Evolutionary conservation across 441 rosid species (phyloP), one percentile per base, ranked within the genome.

Genomic region (Euphorbia celastroides): DNA sequence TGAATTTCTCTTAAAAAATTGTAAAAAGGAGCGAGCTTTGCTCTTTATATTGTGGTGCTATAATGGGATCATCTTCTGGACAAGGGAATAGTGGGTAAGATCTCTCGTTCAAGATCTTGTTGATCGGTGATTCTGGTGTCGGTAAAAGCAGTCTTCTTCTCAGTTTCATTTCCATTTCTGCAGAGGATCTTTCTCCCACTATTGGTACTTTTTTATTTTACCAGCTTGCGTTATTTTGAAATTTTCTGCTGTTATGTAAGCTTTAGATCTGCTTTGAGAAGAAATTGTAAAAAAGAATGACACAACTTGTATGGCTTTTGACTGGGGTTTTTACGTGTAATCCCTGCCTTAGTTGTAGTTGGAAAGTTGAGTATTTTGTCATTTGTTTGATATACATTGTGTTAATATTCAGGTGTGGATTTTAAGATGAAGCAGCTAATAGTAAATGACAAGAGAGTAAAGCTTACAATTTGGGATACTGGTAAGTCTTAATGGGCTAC

Each of bases 381-480:
- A 32, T 50, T 20, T 36, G 22, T 11, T 57, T 48, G 64, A 59
- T 60, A 22, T 66, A 48, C 44, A 51, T 54, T 16, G 16, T 55
- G 48, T 77, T 64, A 79, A 50, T 42, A n/a, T 48, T 52, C 57
- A 93, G 98, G 97, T 72, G 96, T 93, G 75, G 97, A 93, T 80
- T 89, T 93, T 62, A 93, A 93, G 89, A 90, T 93, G 88, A 90
- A 89, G 83, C 86, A 73, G 76, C 82, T 93, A 57, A 83, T 80
- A 57, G 92, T 93, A 0, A 86, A 81, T 57, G 97, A 88, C 70
- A 93, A 87, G 82, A 78, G 84, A 74, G 72, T 93, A 62, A 93
- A 93, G 83, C 88, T 93, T 66, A 93, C 97, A 55, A 90, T 93
- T 77, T 93, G 98, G 98, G 98, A 93, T 75, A 93, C 98, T 57